Evolutionary conservation across 148 eudicot species (phyloP), one percentile per base, ranked within the genome.

Genomic region (Selenicereus undatus): DNA sequence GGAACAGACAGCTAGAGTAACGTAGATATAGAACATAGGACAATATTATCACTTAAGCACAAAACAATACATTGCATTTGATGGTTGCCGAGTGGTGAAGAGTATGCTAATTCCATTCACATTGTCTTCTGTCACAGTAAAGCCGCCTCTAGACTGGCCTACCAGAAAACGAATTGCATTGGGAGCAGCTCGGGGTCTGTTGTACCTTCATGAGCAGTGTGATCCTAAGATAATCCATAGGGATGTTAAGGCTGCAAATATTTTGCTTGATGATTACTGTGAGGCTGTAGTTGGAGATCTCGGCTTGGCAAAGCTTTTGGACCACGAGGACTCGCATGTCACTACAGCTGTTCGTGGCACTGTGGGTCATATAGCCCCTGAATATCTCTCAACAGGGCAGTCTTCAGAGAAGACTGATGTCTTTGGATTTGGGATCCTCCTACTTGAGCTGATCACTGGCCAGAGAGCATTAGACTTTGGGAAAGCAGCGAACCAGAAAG

Each of bases 241-340:
- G 77, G 99, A 96, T 83, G 99, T 96, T 26, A 96, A 96, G 86
- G 99, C 99, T 30, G 99, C 99, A 83, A 96, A 96, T 74, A 92
- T 96, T 73, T 82, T 96, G 76, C 95, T 96, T 5, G 99, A 96
- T 18, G 99, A 93, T 71, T 81, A 86, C 76, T 93, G 89, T 77
- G 99, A 96, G 83, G 98, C 97, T 8, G 91, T 96, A 54, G 99
- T 95, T 11, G 97, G 97, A 43, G 97, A 91, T 88, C 91, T 93
- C 45, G 97, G 97, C 52, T 76, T 91, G 83, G 97, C 97, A 56
- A 93, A 93, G 88, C 91, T 93, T 48, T 83, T 93, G 84, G 97
- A 93, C 81, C 97, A 93, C 75, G 84, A 81, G 12, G 97, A 93
- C 80, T 93, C 97, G 3, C 97, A 91, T 39, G 91, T 93, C 74